A percentile compares a stretch with the other conserved stretches of the same genome.
Conservation (phyloP, 1,284 basidiomycete species). For the Hemileia vastatrix region DNA sequence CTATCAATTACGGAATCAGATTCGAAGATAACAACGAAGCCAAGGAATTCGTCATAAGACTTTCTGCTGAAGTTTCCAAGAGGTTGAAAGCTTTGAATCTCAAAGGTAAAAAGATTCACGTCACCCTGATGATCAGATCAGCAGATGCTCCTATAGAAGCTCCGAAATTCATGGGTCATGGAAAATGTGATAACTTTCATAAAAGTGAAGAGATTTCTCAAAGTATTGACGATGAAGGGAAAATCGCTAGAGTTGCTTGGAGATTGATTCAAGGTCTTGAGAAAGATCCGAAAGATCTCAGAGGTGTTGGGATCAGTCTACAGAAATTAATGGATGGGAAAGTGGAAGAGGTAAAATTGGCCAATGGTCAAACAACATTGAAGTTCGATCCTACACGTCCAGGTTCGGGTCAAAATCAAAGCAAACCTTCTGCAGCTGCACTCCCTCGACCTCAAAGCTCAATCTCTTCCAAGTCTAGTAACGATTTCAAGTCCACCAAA, state of each 20-base stretch:
- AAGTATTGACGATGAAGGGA: conserved; percentile 58
- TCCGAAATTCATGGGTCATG: conserved; percentile 96
- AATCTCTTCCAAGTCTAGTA: not conserved
- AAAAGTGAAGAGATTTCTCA: conserved; percentile 58
- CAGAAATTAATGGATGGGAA: conserved; percentile 63
- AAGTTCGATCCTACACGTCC: not conserved
- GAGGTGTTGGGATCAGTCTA: conserved; percentile 90
- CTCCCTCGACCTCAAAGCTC: conserved; percentile 21
- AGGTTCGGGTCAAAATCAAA: conserved; percentile 7
- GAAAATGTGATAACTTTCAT: conserved; percentile 70
- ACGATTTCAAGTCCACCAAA: not conserved
- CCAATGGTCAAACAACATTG: conserved; percentile 9
- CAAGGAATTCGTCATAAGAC: conserved; percentile 61
- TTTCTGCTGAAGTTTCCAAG: conserved; percentile 65
- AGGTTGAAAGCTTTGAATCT: conserved; percentile 60
- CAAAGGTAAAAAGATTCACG: conserved; percentile 57
- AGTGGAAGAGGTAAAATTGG: conserved; percentile 26
- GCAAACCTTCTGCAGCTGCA: not conserved
- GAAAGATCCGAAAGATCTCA: conserved; percentile 72
- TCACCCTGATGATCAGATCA: conserved; percentile 78
- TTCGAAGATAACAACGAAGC: conserved; percentile 58
- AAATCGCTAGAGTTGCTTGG: conserved; percentile 69
- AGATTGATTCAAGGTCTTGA: conserved; percentile 61
- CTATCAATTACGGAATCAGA: conserved; percentile 68
- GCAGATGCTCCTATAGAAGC: conserved; percentile 77